Evolutionary conservation across 202 grass and related monocot species (phyloP), one percentile per base, ranked within the genome.

Genomic region (Eragrostis tef): DNA sequence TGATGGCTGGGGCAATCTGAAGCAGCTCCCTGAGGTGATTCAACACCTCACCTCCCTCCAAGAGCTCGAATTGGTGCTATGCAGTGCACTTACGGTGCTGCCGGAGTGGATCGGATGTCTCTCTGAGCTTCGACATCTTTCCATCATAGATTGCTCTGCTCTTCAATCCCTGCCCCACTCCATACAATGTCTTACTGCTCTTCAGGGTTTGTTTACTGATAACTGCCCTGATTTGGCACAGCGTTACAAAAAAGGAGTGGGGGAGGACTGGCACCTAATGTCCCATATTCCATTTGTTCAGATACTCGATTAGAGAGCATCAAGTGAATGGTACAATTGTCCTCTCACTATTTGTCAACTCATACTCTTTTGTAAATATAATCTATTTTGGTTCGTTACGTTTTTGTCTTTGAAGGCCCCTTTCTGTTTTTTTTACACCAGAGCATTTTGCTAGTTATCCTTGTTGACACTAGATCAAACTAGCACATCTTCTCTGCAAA

Each of bases 131-230:
- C 25, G 2, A 0, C 0, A 0, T 0, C 17, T 81, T 50, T 0
- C 0, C 0, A 39, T 71, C 27, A 2, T 11, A 1, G 0, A 0
- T 11, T 81, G 67, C 7, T 7, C 5, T 62, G 12, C 21, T 9
- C 20, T 83, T 65, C 12, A 73, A 26, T 65, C 15, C 9, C 31
- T 83, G 5, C 80, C 70, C 14, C 9, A 4, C 6, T 65, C 59
- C 3, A 44, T 66, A 65, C 1, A 65, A 45, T 0, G 1, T 7
- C 49, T 50, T 24, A 24, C 25, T 62, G 1, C 12, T 72, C 78
- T 81, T 11, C 24, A 39, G 0, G 0, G 0, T 1, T 61, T 61
- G 6, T 0, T 6, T 0, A 46, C 60, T 36, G 0, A 0, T 6
- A 1, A 1, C 10, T 15, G 24, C 79, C 67, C 66, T 60, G 0